A percentile compares a stretch with the other conserved stretches of the same genome.
phyloP scores from a whole-genome alignment of 2,329 filamentous ascomycete genomes.

The Aspergillus puulaauensis region DNA sequence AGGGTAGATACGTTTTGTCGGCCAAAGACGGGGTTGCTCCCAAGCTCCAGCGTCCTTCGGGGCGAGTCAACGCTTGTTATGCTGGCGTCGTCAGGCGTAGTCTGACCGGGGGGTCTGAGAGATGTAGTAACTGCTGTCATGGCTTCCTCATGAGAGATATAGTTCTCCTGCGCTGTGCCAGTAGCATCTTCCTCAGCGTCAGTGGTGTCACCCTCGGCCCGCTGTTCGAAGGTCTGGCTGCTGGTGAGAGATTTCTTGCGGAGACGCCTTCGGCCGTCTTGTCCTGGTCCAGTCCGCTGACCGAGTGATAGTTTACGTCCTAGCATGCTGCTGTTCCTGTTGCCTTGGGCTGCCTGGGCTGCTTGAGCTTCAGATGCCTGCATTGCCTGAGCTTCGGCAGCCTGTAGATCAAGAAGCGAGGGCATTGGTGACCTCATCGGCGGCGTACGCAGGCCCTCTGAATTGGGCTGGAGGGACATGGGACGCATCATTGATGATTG shows the following conservation, averaged over 20 bases:
- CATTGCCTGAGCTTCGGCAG: background rate
- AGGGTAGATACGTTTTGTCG: constrained; percentile 34
- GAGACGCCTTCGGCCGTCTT: constrained; percentile 9
- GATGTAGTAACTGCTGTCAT: background rate
- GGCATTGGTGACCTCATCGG: background rate
- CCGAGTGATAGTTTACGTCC: constrained; percentile 39
- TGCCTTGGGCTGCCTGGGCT: constrained; percentile 18
- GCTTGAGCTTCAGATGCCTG: constrained; percentile 33
- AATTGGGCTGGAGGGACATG: background rate
- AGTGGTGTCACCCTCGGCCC: background rate
- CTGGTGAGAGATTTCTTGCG: background rate
- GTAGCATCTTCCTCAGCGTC: background rate
- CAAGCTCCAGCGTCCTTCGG: constrained; percentile 28
- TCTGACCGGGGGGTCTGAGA: background rate
- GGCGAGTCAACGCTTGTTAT: constrained; percentile 26
- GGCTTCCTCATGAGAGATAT: background rate
- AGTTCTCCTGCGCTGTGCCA: background rate
- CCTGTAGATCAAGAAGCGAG: background rate
- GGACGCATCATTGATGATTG: background rate
- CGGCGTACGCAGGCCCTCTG: background rate
- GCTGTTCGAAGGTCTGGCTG: background rate
- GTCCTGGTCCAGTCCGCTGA: constrained; percentile 41
- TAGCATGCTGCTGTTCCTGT: constrained; percentile 30
- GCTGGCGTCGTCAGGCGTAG: constrained; percentile 16
- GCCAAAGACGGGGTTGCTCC: background rate